Conservation (phyloP, 139 green algal species). For the Protoeuglena noctilucae region DNA sequence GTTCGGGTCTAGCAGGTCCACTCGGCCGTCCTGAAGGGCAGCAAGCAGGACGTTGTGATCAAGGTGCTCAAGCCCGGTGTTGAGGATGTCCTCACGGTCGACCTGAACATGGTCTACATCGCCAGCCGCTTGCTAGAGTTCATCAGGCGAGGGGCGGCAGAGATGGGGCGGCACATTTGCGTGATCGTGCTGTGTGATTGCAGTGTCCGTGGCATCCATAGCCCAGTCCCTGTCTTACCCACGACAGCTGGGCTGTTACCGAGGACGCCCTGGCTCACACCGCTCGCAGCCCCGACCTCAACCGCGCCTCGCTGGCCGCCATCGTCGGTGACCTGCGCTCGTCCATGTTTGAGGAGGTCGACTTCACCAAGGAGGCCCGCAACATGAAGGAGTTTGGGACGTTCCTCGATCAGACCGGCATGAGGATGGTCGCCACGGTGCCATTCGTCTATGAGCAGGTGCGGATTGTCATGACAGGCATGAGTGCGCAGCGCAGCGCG, state of each 20-base stretch:
- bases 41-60: constrained; percentile 55
- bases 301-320: constrained; percentile 50
- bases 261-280: no score
- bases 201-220: no score
- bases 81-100: constrained; percentile 67
- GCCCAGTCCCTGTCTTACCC: no score
- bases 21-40: constrained; percentile 49
- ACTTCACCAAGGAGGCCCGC: constrained; percentile 70
- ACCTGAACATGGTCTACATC: constrained; percentile 80
- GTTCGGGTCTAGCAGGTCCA: constrained; percentile 84
- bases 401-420: constrained; percentile 51
- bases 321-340: constrained; percentile 51
- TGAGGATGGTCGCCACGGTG: constrained; percentile 46
- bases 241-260: no score
- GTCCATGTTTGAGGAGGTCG: constrained; percentile 79
- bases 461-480: no score
- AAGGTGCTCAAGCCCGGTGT: constrained; percentile 87
- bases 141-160: no score
- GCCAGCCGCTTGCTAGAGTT: constrained; percentile 5
- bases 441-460: constrained; percentile 60
- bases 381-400: constrained; percentile 57
- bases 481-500: no score
- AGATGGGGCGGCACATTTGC: no score
- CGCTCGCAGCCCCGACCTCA: constrained; percentile 61
- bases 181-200: no score